Conservation (phyloP, 345 rosid species). For the Mallotus nudiflorus region DNA sequence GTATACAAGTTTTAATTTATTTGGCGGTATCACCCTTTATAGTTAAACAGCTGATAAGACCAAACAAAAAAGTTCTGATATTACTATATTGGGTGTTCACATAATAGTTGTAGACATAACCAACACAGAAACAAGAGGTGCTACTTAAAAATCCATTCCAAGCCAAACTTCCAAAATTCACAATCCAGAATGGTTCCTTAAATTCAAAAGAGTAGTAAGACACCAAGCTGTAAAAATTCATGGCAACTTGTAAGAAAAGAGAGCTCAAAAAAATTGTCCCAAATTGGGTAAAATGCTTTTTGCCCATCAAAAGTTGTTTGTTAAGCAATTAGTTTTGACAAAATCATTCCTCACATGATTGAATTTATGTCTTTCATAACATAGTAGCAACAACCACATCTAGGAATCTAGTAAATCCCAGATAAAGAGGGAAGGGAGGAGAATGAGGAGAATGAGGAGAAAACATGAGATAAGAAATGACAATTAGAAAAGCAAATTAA, state of each 20-base stretch:
- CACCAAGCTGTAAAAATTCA: neutral
- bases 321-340: neutral
- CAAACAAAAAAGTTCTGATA: neutral
- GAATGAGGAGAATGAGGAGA: too few relatives aligned
- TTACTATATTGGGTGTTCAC: neutral
- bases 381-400: too few relatives aligned
- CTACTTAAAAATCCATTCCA: neutral
- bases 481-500: too few relatives aligned
- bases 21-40: neutral
- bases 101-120: neutral
- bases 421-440: too few relatives aligned
- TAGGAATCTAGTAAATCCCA: too few relatives aligned
- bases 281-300: neutral
- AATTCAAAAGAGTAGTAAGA: neutral
- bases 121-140: neutral
- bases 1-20: neutral
- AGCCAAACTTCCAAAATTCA: neutral
- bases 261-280: neutral
- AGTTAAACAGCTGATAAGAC: neutral
- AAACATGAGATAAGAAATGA: too few relatives aligned
- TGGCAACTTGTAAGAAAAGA: neutral
- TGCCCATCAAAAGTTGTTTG: neutral
- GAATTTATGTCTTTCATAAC: too few relatives aligned
- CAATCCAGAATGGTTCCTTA: neutral
- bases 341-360: too few relatives aligned